These are phyloP conservation scores for Coemansia sp. DNA, from an alignment of 371 early-diverging fungal species.

Conservation along the genomic window DNA sequence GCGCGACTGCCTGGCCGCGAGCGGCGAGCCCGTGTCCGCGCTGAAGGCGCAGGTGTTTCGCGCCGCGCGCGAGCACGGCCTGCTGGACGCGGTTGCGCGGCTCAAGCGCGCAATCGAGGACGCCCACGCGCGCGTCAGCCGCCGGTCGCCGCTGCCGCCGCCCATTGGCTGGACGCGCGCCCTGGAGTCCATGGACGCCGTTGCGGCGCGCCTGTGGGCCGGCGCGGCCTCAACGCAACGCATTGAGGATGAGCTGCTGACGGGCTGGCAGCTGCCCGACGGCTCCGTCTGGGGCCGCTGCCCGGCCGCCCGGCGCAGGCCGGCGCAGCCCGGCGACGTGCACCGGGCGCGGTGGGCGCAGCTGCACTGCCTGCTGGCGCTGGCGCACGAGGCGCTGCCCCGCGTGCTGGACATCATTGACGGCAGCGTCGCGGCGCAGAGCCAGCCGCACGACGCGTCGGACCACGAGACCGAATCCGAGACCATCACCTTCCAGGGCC, in stretches of 20 bases:
- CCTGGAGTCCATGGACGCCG: background rate
- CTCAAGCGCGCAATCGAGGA: background rate
- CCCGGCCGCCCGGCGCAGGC: background rate
- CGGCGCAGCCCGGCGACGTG: background rate
- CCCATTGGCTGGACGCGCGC: constrained; percentile 8
- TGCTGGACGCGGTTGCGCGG: background rate
- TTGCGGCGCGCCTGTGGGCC: constrained; percentile 22
- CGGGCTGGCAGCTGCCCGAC: constrained; percentile 42
- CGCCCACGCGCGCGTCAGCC: constrained; percentile 9
- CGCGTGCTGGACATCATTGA: constrained; percentile 11
- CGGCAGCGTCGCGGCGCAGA: background rate
- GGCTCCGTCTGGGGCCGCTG: constrained; percentile 35
- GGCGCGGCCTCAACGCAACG: background rate
- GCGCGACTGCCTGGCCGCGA: constrained; percentile 12
- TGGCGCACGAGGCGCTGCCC: constrained; percentile 26
- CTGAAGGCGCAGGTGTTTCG: background rate
- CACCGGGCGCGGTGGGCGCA: constrained; percentile 15
- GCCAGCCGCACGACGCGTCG: background rate
- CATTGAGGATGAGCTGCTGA: constrained; percentile 21
- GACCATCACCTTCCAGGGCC: constrained; percentile 36
- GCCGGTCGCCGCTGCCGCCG: constrained; percentile 4
- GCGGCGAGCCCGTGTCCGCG: no score
- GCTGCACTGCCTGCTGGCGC: constrained; percentile 18
- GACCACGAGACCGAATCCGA: constrained; percentile 21
- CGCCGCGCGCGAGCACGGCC: background rate